Evolutionary conservation across 2,329 filamentous ascomycete genomes (phyloP), one percentile per base, ranked within the genome.

Genomic region (Trichoderma sp.): DNA sequence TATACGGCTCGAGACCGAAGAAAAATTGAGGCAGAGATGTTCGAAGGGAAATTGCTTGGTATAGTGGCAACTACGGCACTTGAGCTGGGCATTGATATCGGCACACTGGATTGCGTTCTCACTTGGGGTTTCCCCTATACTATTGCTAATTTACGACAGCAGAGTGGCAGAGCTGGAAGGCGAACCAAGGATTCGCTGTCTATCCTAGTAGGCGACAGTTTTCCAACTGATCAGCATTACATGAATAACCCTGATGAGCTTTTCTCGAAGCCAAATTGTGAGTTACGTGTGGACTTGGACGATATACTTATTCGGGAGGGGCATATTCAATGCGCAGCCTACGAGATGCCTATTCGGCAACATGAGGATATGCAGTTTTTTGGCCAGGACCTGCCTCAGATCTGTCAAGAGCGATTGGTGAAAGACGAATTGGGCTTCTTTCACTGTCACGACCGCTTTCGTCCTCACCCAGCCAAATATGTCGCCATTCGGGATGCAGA

Each of bases 231-330:
- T 79, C 96, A 99, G 79, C 91, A 97, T 79, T 99, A 97, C 81
- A 99, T 99, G 96, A 90, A 93, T 73, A 97, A 98, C 74, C 96
- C 96, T 0, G 92, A 96, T 73, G 94, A 97, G 80, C 91, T 99
- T 28, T 95, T 98, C 81, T 96, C 93, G 0, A 93, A 93, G 76
- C 94, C 95, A 0, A 97, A 98, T 74, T 93, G 91, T 75, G 92
- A 94, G 79, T 84, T 98, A 3, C 94, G 96, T 78, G 92, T 98
- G 5, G 96, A 99, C 78, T 84, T 99, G n/a, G 87, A 91, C 59
- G 98, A 98, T 75, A 90, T 97, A 84, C 88, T 98, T 4, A 92
- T 98, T 6, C 85, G 96, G 0, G 96, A 98, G 84, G 95, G 95
- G 0, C 96, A 99, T 78, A 86, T 99, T 7, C 96, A 99, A 80